Conservation (phyloP, 352 stramenopile species). For the Phytophthora crassamura region DNA sequence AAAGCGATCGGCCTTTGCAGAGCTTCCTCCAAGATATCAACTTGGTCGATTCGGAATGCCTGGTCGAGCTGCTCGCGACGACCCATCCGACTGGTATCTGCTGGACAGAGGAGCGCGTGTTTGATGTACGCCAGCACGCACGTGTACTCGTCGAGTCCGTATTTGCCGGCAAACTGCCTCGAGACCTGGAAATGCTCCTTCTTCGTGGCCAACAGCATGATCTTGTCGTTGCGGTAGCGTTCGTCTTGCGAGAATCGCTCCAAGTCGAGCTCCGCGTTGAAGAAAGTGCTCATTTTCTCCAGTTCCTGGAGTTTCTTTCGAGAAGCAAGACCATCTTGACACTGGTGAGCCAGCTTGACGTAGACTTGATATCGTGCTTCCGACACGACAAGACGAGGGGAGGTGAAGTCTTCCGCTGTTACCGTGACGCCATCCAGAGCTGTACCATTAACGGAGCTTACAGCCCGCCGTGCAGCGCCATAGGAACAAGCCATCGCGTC, state of each 20-base stretch:
- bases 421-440: not conserved
- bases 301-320: conserved; percentile 69
- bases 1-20: conserved; percentile 61
- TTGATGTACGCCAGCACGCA: conserved; percentile 75
- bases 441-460: not conserved
- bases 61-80: conserved; percentile 75
- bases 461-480: conserved; percentile 16
- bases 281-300: conserved; percentile 67
- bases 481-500: conserved; percentile 37
- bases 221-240: conserved; percentile 55
- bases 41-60: conserved; percentile 57
- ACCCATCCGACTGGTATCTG: conserved; percentile 7
- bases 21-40: conserved; percentile 73
- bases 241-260: conserved; percentile 57
- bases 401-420: not conserved
- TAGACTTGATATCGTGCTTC: conserved; percentile 34
- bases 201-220: conserved; percentile 58
- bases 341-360: conserved; percentile 48
- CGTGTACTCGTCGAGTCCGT: conserved; percentile 65
- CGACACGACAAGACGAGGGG: conserved; percentile 5
- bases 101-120: conserved; percentile 40
- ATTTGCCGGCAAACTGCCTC: conserved; percentile 71
- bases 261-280: conserved; percentile 66
- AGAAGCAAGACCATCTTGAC: conserved; percentile 52
- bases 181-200: conserved; percentile 57